phyloP scores from a whole-genome alignment of 768 basidiomycete species.

The Amanita muscaria region DNA sequence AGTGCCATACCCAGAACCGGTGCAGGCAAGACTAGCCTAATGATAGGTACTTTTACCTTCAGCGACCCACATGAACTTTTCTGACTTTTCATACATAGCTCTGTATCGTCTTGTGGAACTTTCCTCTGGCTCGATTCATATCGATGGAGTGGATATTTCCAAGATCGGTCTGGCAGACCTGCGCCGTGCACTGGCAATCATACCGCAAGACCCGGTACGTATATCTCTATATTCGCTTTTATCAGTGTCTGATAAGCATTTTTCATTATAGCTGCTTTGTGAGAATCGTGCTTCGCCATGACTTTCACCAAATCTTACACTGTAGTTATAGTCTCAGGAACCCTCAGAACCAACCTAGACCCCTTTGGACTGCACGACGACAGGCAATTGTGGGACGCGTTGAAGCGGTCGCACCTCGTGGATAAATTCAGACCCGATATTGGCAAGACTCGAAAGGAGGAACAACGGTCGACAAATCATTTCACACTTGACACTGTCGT shows the following conservation, averaged over 20 bases:
- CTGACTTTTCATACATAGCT: constrained; percentile 35
- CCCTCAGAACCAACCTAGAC: constrained; percentile 80
- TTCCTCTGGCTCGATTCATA: too few relatives aligned
- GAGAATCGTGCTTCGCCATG: too few relatives aligned
- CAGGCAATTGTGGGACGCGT: constrained; percentile 76
- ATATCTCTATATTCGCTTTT: constrained; percentile 4
- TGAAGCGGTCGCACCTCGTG: constrained; percentile 77
- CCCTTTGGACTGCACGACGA: constrained; percentile 81
- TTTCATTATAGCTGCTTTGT: too few relatives aligned
- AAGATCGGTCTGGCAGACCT: constrained; percentile 71
- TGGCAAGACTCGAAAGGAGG: constrained; percentile 27
- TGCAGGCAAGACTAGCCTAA: constrained; percentile 83
- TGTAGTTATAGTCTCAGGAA: constrained; percentile 56
- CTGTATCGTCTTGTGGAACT: constrained; percentile 83
- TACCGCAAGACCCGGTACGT: constrained; percentile 76
- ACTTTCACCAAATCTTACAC: too few relatives aligned
- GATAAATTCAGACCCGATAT: constrained; percentile 31
- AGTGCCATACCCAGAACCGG: constrained; percentile 45
- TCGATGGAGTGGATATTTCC: constrained; percentile 85
- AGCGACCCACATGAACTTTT: neutral
- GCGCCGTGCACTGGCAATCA: constrained; percentile 61
- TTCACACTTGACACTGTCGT: constrained; percentile 80
- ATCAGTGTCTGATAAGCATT: too few relatives aligned
- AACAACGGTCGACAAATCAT: constrained; percentile 41
- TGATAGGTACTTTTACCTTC: too few relatives aligned